These are phyloP conservation scores for Microascus cirrosus DNA, from an alignment of 2,329 filamentous ascomycete species.

Conservation along the genomic window DNA sequence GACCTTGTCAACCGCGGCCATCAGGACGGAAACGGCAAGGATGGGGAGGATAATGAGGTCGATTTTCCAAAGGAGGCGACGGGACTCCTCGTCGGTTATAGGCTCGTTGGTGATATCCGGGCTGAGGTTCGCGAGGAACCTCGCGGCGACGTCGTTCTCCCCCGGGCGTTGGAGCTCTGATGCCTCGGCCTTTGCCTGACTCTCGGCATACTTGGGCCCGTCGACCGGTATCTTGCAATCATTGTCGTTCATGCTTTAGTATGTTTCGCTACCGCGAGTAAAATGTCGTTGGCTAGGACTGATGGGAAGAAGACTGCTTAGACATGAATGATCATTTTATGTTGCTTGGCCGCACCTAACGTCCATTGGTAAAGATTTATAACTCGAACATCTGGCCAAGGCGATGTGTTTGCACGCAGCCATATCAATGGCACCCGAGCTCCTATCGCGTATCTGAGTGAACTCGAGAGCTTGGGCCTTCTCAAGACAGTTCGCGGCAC, in stretches of 20 bases:
- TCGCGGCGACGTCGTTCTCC: neutral
- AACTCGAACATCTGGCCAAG: no score
- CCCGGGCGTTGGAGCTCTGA: neutral
- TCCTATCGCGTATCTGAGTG: no score
- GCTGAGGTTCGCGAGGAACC: neutral
- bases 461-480: neutral
- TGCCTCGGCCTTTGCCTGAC: neutral
- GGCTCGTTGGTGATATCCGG: neutral
- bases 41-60: slow-evolving; percentile 18
- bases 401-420: no score
- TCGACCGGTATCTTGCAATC: neutral
- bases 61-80: neutral
- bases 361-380: no score
- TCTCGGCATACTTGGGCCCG: neutral
- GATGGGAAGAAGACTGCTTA: no score
- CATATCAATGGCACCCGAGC: no score
- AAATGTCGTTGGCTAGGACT: no score
- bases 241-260: neutral
- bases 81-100: neutral
- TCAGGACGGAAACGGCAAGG: slow-evolving; percentile 42
- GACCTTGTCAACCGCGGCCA: slow-evolving; percentile 45
- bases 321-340: no score
- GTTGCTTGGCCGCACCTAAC: no score
- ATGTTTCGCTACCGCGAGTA: no score
- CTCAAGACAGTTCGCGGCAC: neutral